Evolutionary conservation across 1,284 basidiomycete species (phyloP), one percentile per base, ranked within the genome.

Genomic region (Tranzscheliella williamsii): DNA sequence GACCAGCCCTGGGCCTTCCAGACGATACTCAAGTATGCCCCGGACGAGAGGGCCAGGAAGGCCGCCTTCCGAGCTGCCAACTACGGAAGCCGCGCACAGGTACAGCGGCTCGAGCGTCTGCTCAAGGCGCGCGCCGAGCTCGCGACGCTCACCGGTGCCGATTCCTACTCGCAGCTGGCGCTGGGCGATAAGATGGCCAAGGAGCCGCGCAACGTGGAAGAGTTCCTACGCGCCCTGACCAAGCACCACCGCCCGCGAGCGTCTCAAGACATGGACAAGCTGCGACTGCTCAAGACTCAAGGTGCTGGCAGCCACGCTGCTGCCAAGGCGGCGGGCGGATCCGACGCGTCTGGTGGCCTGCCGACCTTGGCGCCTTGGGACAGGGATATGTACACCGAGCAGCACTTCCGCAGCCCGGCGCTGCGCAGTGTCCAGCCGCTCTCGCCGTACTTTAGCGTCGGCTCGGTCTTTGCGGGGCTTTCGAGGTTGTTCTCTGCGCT

Each of bases 11-110:
- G 89, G 73, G 91, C 94, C 76, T 89, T 91, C 9, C 88, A 91
- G 73, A 90, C 92, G 85, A 90, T 96, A 38, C 87, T 88, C 83
- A 88, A 87, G 27, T 88, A 88, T 52, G 58, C 90, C 1, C 87
- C 89, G 2, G 82, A 86, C 35, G 89, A 90, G 72, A 88, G 88
- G 37, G 87, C 90, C 5, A 83, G 92, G 50, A 82, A 85, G 63
- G 85, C 87, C 41, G 83, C 94, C 5, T 93, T 89, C 68, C 83
- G 47, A 12, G 64, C 68, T 2, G 51, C 62, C 24, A 70, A 75
- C 47, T 61, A 67, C 17, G 70, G 66, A 20, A 54, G 60, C 26
- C 44, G 47, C 2, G 50, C 34, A 21, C 70, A 73, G 27, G 63
- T 76, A 2, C 49, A 63, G 12, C 50, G 67, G 2, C 50, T 77